Percentiles rank a stretch among this genome's conserved stretches.
Conservation (phyloP, 75 land plant species). For the Pinus tabuliformis region DNA sequence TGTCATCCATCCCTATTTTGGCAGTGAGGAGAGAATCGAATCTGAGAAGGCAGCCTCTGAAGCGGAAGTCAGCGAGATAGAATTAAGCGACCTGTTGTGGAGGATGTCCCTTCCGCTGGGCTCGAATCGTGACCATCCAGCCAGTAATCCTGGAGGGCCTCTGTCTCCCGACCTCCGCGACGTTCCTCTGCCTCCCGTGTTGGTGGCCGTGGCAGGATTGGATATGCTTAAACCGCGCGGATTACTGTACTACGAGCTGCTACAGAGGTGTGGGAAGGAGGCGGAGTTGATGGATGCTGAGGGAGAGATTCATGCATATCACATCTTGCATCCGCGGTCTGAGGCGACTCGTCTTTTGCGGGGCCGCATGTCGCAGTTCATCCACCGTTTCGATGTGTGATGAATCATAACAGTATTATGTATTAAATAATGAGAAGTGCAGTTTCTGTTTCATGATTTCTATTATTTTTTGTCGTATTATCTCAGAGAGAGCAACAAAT, state of each 20-base stretch:
- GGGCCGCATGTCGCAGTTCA: neutral
- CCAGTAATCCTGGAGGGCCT: conserved; percentile 17
- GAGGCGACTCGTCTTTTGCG: neutral
- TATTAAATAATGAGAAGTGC: too few relatives aligned
- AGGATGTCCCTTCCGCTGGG: conserved; percentile 15
- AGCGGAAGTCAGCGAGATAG: neutral
- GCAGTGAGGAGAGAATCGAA: conserved; percentile 9
- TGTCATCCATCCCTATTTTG: too few relatives aligned
- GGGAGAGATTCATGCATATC: neutral
- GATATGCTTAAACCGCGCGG: conserved; percentile 30
- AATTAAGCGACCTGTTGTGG: conserved; percentile 13
- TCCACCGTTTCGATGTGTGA: neutral
- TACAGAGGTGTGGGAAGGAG: conserved; percentile 15
- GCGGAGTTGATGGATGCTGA: conserved; percentile 10
- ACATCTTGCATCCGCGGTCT: neutral
- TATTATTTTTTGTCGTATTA: too few relatives aligned
- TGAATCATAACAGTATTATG: too few relatives aligned
- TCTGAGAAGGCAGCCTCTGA: neutral
- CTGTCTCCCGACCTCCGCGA: neutral
- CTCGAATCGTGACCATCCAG: conserved; percentile 12
- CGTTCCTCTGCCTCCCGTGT: conserved; percentile 14
- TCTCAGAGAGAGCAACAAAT: too few relatives aligned
- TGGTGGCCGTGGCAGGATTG: conserved; percentile 23
- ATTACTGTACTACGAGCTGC: conserved; percentile 18
- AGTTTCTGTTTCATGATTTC: too few relatives aligned